Percentiles rank a stretch among this genome's conserved stretches.
These are phyloP conservation scores for Microdochium bolleyi DNA, from an alignment of 2,329 filamentous ascomycete species.

Conservation along the genomic window DNA sequence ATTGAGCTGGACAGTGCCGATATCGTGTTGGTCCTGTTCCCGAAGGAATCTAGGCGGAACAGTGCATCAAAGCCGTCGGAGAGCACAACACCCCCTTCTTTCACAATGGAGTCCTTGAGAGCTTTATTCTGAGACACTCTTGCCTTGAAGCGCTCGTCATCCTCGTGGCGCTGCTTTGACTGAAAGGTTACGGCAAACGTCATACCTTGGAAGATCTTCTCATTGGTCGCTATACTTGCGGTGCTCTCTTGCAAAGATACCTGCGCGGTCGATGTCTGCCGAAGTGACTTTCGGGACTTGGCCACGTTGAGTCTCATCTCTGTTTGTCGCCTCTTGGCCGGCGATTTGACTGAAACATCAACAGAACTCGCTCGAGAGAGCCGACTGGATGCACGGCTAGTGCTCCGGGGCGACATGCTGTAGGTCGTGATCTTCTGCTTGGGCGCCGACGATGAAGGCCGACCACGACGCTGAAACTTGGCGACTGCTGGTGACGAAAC, in stretches of 20 bases:
- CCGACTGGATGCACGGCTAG: slow-evolving; percentile 14
- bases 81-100: slow-evolving; percentile 66
- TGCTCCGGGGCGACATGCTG: slow-evolving; percentile 11
- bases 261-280: neutral
- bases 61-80: slow-evolving; percentile 73
- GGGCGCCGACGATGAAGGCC: slow-evolving; percentile 9
- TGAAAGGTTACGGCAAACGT: slow-evolving; percentile 77
- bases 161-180: slow-evolving; percentile 38
- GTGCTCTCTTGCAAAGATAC: neutral
- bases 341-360: neutral
- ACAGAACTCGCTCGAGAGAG: slow-evolving; percentile 1
- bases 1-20: slow-evolving; percentile 25
- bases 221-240: slow-evolving; percentile 1
- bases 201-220: slow-evolving; percentile 66
- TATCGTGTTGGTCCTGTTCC: slow-evolving; percentile 14
- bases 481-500: slow-evolving; percentile 23
- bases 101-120: slow-evolving; percentile 54
- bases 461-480: slow-evolving; percentile 18
- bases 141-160: slow-evolving; percentile 37
- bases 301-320: slow-evolving; percentile 4
- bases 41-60: slow-evolving; percentile 44
- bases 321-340: neutral
- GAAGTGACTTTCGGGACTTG: slow-evolving; percentile 3
- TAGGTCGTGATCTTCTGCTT: slow-evolving; percentile 12
- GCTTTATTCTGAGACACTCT: slow-evolving; percentile 29